phyloP scores from a whole-genome alignment of 2,329 filamentous ascomycete species.

The Claviceps monticola region DNA sequence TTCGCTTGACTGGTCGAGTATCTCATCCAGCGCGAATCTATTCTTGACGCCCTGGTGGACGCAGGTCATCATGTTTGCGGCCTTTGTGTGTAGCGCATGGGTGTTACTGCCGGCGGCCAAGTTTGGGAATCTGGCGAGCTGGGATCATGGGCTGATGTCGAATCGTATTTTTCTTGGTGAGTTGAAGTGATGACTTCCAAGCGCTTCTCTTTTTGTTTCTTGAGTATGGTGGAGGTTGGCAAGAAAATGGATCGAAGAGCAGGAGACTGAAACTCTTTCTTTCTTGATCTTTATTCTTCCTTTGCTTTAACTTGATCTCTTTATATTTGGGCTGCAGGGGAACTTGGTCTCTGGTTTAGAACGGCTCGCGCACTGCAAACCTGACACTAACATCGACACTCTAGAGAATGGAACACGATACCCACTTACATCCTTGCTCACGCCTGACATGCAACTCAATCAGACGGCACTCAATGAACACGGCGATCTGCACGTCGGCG shows the following conservation, averaged over 20 bases:
- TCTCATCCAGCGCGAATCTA: slow-evolving; percentile 36
- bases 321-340: no score
- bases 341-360: not conserved
- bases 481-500: slow-evolving; percentile 42
- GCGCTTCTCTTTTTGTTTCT: no score
- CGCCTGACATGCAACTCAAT: slow-evolving; percentile 27
- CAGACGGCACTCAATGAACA: slow-evolving; percentile 31
- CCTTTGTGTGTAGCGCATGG: slow-evolving; percentile 44
- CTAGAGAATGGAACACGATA: slow-evolving; percentile 21
- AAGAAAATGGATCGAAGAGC: no score
- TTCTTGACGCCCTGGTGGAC: slow-evolving; percentile 47
- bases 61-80: slow-evolving; percentile 39
- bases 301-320: not conserved
- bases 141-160: slow-evolving; percentile 41
- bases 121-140: slow-evolving; percentile 39
- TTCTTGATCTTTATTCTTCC: not conserved
- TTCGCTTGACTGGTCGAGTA: slow-evolving; percentile 46
- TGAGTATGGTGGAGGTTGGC: no score
- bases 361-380: no score
- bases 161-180: slow-evolving; percentile 34
- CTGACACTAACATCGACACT: not conserved
- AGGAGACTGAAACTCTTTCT: not conserved
- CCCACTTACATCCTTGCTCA: slow-evolving; percentile 20
- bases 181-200: not conserved
- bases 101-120: slow-evolving; percentile 44